Conservation (phyloP, 169 alveolate genomes). For the Cryptosporidium felis region DNA sequence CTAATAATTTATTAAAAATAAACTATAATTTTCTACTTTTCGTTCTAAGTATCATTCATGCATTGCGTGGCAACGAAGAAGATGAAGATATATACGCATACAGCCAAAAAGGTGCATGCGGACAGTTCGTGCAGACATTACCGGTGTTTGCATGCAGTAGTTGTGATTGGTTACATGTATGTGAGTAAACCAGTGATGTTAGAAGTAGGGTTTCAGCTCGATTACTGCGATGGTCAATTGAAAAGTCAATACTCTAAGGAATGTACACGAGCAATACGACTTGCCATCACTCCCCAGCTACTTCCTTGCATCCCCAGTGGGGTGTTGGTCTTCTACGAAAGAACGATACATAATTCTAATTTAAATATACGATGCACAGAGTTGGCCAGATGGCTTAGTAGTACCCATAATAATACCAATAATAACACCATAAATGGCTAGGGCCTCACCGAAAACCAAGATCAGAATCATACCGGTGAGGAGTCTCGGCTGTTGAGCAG, state of each 20-base stretch:
- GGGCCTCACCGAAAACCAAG: slow-evolving; percentile 98
- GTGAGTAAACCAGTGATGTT: too few relatives aligned
- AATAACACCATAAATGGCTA: slow-evolving; percentile 96
- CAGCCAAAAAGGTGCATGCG: too few relatives aligned
- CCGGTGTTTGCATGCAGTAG: neutral
- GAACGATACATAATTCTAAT: too few relatives aligned
- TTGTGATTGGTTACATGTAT: too few relatives aligned
- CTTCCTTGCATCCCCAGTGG: neutral
- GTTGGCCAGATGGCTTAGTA: slow-evolving; percentile 62
- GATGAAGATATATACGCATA: too few relatives aligned
- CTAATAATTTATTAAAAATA: slow-evolving; percentile 14
- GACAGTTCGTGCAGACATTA: neutral
- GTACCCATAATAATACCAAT: slow-evolving; percentile 74
- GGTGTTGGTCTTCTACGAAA: neutral
- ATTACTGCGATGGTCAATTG: too few relatives aligned
- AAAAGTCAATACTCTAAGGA: too few relatives aligned
- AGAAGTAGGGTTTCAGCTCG: too few relatives aligned
- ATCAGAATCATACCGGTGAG: slow-evolving; percentile 98
- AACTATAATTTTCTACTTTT: neutral
- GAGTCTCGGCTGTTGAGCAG: slow-evolving; percentile 98
- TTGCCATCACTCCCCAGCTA: too few relatives aligned
- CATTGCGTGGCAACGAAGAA: slow-evolving; percentile 19
- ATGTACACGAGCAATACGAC: too few relatives aligned
- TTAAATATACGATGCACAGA: slow-evolving; percentile 64
- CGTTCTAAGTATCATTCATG: neutral